Conservation (phyloP, 2,329 filamentous ascomycete genomes). For the Aspergillus phoenicis region DNA sequence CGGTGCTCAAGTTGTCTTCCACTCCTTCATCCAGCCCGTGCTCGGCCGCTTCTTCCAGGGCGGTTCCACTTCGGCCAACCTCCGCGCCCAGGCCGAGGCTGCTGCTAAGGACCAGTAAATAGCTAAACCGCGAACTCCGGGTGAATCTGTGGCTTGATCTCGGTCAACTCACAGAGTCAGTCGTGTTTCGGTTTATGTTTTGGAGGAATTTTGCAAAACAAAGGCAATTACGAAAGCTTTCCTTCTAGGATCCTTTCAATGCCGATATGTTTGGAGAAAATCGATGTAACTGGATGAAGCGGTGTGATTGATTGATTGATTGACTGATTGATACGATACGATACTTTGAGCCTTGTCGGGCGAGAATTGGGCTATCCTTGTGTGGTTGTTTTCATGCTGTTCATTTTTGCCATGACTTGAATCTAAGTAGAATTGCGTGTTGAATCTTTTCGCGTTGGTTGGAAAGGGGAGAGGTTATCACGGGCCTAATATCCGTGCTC, state of each 20-base stretch:
- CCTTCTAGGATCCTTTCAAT: neutral
- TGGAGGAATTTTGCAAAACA: slow-evolving; percentile 6
- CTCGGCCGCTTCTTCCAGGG: slow-evolving; percentile 87
- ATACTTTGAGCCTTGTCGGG: slow-evolving; percentile 6
- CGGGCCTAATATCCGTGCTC: neutral
- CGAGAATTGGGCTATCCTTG: slow-evolving; percentile 9
- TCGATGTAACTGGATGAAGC: neutral
- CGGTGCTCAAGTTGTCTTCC: slow-evolving; percentile 95
- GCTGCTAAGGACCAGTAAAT: slow-evolving; percentile 60
- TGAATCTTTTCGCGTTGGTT: slow-evolving; percentile 5
- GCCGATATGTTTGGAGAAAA: neutral
- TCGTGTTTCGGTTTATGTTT: neutral
- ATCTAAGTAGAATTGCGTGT: slow-evolving; percentile 17
- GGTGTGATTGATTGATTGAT: neutral
- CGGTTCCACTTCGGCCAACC: slow-evolving; percentile 78
- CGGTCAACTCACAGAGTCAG: slow-evolving; percentile 7
- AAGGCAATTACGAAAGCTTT: slow-evolving; percentile 5
- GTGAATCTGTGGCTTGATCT: slow-evolving; percentile 8
- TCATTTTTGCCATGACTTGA: slow-evolving; percentile 19
- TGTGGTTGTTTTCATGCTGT: slow-evolving; percentile 6
- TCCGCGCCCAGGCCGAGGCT: slow-evolving; percentile 84
- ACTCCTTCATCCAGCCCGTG: slow-evolving; percentile 88
- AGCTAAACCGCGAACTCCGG: slow-evolving; percentile 15
- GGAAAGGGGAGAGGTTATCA: neutral
- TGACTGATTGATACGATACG: neutral